These are phyloP conservation scores for Ustilago tritici DNA, from an alignment of 1,284 basidiomycete species.

Conservation along the genomic window DNA sequence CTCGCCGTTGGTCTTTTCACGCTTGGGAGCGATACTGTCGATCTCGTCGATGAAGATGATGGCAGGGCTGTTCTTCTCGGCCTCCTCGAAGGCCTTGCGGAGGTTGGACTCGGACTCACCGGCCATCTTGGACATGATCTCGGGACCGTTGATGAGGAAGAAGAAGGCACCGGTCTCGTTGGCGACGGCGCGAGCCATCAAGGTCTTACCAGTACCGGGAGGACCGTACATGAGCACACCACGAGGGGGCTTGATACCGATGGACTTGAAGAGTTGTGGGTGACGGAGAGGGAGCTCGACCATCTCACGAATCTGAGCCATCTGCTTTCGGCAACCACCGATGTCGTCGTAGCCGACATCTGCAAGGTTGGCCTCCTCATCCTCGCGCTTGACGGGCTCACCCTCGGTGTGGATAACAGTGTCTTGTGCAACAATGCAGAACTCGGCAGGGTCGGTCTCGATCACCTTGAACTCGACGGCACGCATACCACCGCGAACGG, in stretches of 20 bases:
- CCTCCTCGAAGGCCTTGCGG: conserved; percentile 97
- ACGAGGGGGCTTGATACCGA: conserved; percentile 99
- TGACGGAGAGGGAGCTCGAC: conserved; percentile 97
- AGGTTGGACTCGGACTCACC: conserved; percentile 97
- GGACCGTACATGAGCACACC: conserved; percentile 70
- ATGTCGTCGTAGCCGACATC: conserved; percentile 99
- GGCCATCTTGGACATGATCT: conserved; percentile 99
- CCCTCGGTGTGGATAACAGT: conserved; percentile 98
- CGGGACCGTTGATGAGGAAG: conserved; percentile 99
- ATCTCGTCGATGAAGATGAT: conserved; percentile 99
- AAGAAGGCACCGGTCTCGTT: conserved; percentile 99
- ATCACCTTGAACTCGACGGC: conserved; percentile 97
- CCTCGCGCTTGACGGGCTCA: conserved; percentile 97
- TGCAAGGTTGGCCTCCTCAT: conserved; percentile 94
- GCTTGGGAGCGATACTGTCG: conserved; percentile 98
- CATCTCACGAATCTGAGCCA: conserved; percentile 99
- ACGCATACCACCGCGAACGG: conserved; percentile 84
- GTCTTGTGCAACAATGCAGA: conserved; percentile 96
- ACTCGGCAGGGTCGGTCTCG: conserved; percentile 89
- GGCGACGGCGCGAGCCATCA: conserved; percentile 98
- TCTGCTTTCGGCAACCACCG: conserved; percentile 98
- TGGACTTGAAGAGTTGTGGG: conserved; percentile 99
- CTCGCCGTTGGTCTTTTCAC: conserved; percentile 99
- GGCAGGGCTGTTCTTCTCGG: conserved; percentile 99
- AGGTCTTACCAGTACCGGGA: conserved; percentile 69